Evolutionary conservation across 2,329 filamentous ascomycete species (phyloP).

Genomic region (Neofusicoccum kwambonambiense): DNA sequence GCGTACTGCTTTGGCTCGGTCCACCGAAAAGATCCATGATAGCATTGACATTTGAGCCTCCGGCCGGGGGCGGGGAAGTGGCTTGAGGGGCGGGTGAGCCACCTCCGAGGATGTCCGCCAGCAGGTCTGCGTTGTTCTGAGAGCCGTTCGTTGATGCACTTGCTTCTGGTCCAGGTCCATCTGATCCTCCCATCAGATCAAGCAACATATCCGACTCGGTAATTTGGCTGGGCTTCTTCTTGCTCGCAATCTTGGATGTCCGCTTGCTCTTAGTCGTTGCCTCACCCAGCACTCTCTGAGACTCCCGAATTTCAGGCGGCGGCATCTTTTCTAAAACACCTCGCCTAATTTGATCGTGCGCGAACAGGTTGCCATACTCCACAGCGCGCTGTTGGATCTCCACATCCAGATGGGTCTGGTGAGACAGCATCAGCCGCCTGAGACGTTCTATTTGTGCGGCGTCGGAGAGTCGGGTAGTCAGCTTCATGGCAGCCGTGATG

Average conservation of each 20-base stretch:
- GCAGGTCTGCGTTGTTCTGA: constrained; percentile 77
- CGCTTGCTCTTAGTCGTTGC: constrained; percentile 54
- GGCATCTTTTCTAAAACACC: constrained; percentile 98
- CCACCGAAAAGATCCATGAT: constrained; percentile 88
- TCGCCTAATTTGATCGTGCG: constrained; percentile 78
- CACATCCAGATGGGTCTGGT: constrained; percentile 86
- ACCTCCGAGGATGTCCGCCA: constrained; percentile 88
- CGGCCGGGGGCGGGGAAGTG: constrained; percentile 34
- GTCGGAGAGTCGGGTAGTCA: constrained; percentile 84
- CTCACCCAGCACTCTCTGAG: constrained; percentile 85
- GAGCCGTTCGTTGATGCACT: constrained; percentile 57
- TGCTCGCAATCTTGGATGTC: constrained; percentile 60
- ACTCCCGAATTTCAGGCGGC: constrained; percentile 92
- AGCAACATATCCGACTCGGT: constrained; percentile 88
- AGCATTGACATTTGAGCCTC: constrained; percentile 47
- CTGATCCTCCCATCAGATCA: constrained; percentile 85
- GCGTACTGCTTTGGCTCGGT: constrained; percentile 44
- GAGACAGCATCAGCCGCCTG: constrained; percentile 70
- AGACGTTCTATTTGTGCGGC: constrained; percentile 83
- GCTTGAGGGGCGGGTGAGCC: constrained; percentile 50
- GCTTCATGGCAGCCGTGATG: constrained; percentile 88
- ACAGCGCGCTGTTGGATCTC: constrained; percentile 96
- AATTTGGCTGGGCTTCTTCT: constrained; percentile 74
- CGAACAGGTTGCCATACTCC: constrained; percentile 94
- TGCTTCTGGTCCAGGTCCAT: constrained; percentile 59